Base-by-base conservation (phyloP, 2,329 filamentous ascomycete genomes). In the Colletotrichum sp. region DNA sequence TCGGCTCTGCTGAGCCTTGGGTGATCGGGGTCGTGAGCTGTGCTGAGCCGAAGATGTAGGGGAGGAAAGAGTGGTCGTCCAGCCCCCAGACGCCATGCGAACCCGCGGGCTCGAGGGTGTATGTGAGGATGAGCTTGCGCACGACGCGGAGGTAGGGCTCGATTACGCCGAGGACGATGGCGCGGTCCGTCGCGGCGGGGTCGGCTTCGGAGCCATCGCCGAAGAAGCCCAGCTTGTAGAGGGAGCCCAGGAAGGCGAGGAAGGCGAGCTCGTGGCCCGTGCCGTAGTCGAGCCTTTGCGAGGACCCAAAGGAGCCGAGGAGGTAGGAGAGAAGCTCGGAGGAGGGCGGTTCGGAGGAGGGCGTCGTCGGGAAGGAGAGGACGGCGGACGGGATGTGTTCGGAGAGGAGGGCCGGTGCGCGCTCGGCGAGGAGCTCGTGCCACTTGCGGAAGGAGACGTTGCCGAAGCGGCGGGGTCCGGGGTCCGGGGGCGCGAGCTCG, bases 71-170 rank as follows among this genome's bases (percentile, higher is more conserved):
- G 85, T 99, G 96, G 84, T 99, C 97, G 83, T 99, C 97, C n/a
- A 99, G 89, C 24, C 97, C 97, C 97, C 97, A 99, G 24, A 99
- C 97, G 5, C 97, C 97, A 82, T 99, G 97, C 2, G 96, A 98
- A 4, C 97, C 97, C 8, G 97, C 97, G 6, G 97, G 97, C 82
- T 99, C 97, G 24, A 99, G 91, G 1, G 93, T 98, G 83, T 99
- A 99, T 4, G 93, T 96, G 67, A 95, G 88, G 80, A 99, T 98
- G 12, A 99, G 89, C 57, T 91, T 92, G 52, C 97, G 93, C 62
- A 98, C 89, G 3, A 99, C 93, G 36, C 88, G 87, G n/a, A 98
- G 88, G 81, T 98, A 98, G 90, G 94, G 95, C 81, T 98, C 94
- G 74, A 99, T 90, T 52, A 98, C 88, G 1, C 94, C 93, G 12